Base-by-base conservation (phyloP, 257 asterid genomes). In the Avicennia marina region DNA sequence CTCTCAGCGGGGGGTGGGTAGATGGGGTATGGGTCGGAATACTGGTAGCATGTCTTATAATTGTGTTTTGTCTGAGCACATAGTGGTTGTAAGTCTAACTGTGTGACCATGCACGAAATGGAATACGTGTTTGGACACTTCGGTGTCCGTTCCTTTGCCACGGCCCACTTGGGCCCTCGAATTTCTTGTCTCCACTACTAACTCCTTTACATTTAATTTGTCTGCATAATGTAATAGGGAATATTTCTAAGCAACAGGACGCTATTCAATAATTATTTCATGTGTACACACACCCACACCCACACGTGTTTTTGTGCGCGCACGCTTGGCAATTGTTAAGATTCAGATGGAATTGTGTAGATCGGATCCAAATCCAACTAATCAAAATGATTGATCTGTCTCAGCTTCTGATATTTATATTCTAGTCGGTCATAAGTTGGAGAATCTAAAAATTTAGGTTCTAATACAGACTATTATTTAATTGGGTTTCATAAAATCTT, bases 71-170 rank as follows among this genome's bases (percentile, higher is more conserved):
- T 57, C 11, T 59, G 46, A 33, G 41, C 20, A 27, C n/a, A n/a
- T n/a, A n/a, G n/a, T n/a, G n/a, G n/a, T n/a, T n/a, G n/a, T n/a
- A 13, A 3, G 66, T 48, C 63, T 53, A 41, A 67, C 45, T 60
- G 56, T 36, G 42, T 50, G 54, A 65, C 64, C 81, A 61, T 80
- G 84, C 79, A 80, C 71, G 77, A 71, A 76, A 39, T 62, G 32
- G 60, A 18, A 44, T 60, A 74, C 77, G 77, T 63, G 71, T 68
- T 27, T 70, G 54, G 74, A 62, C 65, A 62, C 67, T 55, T 6
- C 34, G 32, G 29, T 46, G 1, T 55, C 52, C 27, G 16, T 65
- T 62, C 38, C 24, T 39, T 45, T 60, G 36, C 33, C 18, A 12
- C 55, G 29, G 21, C 65, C 62, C 60, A 62, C 51, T 41, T 16